Evolutionary conservation across 805 yeast species (phyloP).

Genomic region (Schwanniomyces vanrijiae): DNA sequence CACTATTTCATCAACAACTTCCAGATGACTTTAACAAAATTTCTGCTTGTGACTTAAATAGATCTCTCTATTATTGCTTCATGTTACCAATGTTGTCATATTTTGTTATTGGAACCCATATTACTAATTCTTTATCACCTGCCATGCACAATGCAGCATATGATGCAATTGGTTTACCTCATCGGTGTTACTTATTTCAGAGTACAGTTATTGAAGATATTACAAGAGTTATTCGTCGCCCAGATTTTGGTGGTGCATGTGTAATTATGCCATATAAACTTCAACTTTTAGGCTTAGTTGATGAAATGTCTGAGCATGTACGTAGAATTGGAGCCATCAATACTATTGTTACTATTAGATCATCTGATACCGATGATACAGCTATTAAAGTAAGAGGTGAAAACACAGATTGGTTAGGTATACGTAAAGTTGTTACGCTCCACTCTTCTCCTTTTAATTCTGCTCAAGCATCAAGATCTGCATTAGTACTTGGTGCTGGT

Average conservation of each 20-base stretch:
- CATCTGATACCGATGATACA: conserved; percentile 8
- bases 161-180: conserved; percentile 13
- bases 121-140: conserved; percentile 11
- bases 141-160: conserved; percentile 10
- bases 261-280: conserved; percentile 13
- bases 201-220: conserved; percentile 7
- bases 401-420: conserved; percentile 18
- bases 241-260: conserved; percentile 16
- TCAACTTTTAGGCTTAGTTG: conserved; percentile 10
- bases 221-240: conserved; percentile 5
- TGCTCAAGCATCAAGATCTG: conserved; percentile 10
- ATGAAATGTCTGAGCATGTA: conserved; percentile 11
- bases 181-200: conserved; percentile 8
- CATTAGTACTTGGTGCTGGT: conserved; percentile 17
- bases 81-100: conserved; percentile 9
- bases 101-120: conserved; percentile 12
- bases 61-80: conserved; percentile 8
- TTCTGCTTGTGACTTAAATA: conserved; percentile 5
- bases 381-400: conserved; percentile 11
- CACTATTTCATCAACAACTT: background rate
- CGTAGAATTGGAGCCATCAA: conserved; percentile 13
- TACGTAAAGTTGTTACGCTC: conserved; percentile 6
- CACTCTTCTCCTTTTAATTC: conserved; percentile 15
- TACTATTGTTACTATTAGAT: conserved; percentile 10
- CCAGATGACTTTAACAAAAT: background rate